Base-by-base conservation (phyloP, 2,329 filamentous ascomycete species). In the Trichoderma afroharzianum region DNA sequence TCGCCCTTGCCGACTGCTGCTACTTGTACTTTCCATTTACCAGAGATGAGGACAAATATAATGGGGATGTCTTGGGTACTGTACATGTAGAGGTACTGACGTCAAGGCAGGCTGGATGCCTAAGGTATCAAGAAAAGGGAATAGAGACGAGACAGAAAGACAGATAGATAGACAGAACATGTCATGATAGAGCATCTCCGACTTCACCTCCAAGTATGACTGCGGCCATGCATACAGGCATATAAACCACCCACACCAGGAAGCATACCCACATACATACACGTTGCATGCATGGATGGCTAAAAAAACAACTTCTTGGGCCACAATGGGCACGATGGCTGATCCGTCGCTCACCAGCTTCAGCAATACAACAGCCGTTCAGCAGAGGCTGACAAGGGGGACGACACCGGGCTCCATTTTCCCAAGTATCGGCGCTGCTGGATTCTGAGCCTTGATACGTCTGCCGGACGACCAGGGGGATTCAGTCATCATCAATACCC, bases 221-320 rank as follows among this genome's bases (percentile, higher is more conserved):
- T 32, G 36, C 33, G 26, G 24, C 26, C n/a, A 69, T 69, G 57
- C 67, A 53, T 26, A 30, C n/a, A 50, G 21, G 47, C 47, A 53
- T 53, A 68, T 58, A 43, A 21, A 62, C 28, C 57, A 53, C 39
- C 43, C 58, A 70, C 67, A 63, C 67, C 63, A 58, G 18, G 11
- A 21, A 59, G 36, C 33, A 69, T 69, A 61, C 55, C 57, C 67
- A 69, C 67, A 55, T 43, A 70, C 18, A 70, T 43, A 70, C 18
- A 70, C 33, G 47, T 30, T 63, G 61, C 61, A 64, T 66, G 68
- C 68, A 64, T 66, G 53, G 28, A 47, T 59, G 61, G 62, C 61
- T 18, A 33, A 59, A 53, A 58, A 67, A 57, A 68, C n/a, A 43
- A 18, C 33, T 68, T 59, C 30, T 71, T 58, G 53, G 68, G 58